phyloP scores from a whole-genome alignment of 805 yeast genomes.

The Wickerhamiella kurtzmanii region DNA sequence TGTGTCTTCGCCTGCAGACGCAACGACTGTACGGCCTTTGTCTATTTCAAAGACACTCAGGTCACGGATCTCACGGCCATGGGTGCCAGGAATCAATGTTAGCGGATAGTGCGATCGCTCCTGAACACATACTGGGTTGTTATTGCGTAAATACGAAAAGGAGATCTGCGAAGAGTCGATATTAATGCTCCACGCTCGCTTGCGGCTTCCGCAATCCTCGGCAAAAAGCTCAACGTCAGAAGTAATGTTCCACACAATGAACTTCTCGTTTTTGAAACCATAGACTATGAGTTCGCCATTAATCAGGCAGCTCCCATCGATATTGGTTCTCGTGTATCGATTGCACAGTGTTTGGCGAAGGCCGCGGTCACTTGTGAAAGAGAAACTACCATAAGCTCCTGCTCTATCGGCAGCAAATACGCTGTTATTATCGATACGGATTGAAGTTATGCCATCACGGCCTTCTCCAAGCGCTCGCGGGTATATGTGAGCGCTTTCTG shows the following conservation, averaged over 20 bases:
- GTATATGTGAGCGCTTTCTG: background rate
- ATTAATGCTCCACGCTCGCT: slow-evolving; percentile 60
- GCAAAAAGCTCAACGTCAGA: slow-evolving; percentile 53
- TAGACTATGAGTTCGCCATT: slow-evolving; percentile 43
- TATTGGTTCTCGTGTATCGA: slow-evolving; percentile 40
- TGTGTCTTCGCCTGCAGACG: slow-evolving; percentile 86
- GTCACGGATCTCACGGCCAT: slow-evolving; percentile 84
- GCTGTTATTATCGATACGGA: slow-evolving; percentile 5
- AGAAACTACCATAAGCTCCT: slow-evolving; percentile 18
- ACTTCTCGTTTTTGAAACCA: slow-evolving; percentile 72
- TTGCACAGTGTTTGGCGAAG: background rate
- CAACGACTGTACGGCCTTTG: slow-evolving; percentile 29
- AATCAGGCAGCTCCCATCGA: slow-evolving; percentile 52
- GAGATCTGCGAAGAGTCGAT: slow-evolving; percentile 24
- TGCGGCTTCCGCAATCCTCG: slow-evolving; percentile 82
- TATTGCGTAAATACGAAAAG: slow-evolving; percentile 25
- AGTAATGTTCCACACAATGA: slow-evolving; percentile 74
- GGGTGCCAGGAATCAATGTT: slow-evolving; percentile 49
- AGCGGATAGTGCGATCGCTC: slow-evolving; percentile 6
- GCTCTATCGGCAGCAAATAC: slow-evolving; percentile 17
- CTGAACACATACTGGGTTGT: slow-evolving; percentile 26
- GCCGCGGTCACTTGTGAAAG: background rate
- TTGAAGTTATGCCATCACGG: slow-evolving; percentile 21
- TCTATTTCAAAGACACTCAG: slow-evolving; percentile 37
- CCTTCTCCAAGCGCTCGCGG: slow-evolving; percentile 9